Percentiles rank a stretch among this genome's conserved stretches.
These are phyloP conservation scores for Lactarius deliciosus DNA, from an alignment of 768 basidiomycete species.

Conservation along the genomic window DNA sequence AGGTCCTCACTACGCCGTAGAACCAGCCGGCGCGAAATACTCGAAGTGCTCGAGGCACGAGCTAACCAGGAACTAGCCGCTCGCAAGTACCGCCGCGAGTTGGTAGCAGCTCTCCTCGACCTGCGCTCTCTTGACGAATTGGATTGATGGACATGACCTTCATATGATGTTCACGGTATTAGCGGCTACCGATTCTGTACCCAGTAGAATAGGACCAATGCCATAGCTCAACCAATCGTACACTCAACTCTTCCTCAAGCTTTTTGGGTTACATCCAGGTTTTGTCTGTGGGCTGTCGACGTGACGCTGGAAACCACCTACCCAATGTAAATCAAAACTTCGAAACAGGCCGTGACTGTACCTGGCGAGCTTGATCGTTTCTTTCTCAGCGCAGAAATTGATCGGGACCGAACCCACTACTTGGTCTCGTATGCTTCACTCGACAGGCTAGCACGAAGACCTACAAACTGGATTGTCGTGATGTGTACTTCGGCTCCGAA, in stretches of 20 bases:
- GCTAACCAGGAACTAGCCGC: slow-evolving; percentile 5
- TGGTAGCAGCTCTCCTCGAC: neutral
- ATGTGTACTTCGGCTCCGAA: neutral
- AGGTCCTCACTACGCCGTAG: neutral
- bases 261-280: neutral
- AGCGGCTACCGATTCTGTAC: neutral
- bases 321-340: neutral
- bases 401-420: neutral
- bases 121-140: neutral
- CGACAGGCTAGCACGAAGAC: no score
- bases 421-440: neutral
- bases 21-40: neutral
- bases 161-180: neutral
- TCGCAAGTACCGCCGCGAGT: neutral
- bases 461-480: neutral
- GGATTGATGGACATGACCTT: neutral
- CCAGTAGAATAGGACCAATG: neutral
- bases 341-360: neutral
- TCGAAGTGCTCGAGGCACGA: neutral
- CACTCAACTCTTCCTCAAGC: neutral
- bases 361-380: neutral
- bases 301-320: neutral
- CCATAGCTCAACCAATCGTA: neutral
- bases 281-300: neutral
- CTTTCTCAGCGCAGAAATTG: neutral